Percentiles rank a stretch among this genome's conserved stretches.
Conservation (phyloP, 345 rosid genomes). For the Adansonia digitata region DNA sequence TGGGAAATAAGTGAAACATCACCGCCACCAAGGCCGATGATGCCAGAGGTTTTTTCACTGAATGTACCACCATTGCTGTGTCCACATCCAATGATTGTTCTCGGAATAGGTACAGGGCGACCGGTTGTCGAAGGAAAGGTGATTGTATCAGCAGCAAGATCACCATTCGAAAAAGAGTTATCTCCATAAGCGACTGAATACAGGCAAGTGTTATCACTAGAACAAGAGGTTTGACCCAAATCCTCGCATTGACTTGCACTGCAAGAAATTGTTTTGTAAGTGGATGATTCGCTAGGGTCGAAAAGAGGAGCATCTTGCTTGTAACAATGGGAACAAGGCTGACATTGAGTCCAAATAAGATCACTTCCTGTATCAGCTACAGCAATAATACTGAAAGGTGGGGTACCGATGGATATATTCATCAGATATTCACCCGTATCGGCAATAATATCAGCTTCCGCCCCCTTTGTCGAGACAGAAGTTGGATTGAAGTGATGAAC, state of each 20-base stretch:
- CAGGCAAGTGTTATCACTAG: constrained; percentile 10
- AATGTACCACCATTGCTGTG: constrained; percentile 39
- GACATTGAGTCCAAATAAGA: constrained; percentile 33
- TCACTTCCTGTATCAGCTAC: constrained; percentile 29
- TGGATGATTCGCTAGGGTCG: constrained; percentile 33
- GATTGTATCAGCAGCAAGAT: constrained; percentile 41
- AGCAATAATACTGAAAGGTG: constrained; percentile 12
- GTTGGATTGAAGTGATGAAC: constrained; percentile 1
- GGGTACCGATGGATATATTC: constrained; percentile 30
- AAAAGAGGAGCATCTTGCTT: constrained; percentile 32
- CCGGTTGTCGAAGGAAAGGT: constrained; percentile 38
- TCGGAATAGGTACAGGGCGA: constrained; percentile 28
- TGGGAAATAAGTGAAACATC: constrained; percentile 42
- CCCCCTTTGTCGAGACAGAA: not conserved
- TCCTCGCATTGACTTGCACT: constrained; percentile 17
- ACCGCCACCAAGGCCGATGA: constrained; percentile 60
- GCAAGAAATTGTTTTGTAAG: constrained; percentile 33
- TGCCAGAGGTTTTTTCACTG: constrained; percentile 33
- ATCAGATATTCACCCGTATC: constrained; percentile 22
- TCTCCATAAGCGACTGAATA: constrained; percentile 35
- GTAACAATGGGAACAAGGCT: constrained; percentile 31
- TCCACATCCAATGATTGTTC: constrained; percentile 47
- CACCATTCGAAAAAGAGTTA: constrained; percentile 33
- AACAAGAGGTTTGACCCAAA: constrained; percentile 1
- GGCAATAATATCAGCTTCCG: constrained; percentile 5